Conservation (phyloP, 352 stramenopile species). For the Phytophthora vignae region DNA sequence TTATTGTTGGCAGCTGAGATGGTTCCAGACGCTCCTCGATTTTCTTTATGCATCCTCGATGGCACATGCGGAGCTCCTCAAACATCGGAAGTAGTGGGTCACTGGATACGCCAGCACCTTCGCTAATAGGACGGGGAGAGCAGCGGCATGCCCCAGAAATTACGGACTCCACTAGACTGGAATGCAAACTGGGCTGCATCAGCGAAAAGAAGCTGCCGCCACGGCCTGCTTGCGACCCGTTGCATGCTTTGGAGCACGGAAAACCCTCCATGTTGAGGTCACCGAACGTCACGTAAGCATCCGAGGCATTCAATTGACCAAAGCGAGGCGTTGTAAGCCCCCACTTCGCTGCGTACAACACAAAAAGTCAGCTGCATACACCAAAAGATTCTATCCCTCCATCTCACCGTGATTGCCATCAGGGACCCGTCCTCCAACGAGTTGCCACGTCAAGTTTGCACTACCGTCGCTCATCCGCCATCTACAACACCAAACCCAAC, state of each 20-base stretch:
- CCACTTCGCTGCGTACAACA: slow-evolving; percentile 62
- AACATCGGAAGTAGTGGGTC: slow-evolving; percentile 37
- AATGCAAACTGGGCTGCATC: slow-evolving; percentile 47
- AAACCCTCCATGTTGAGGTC: slow-evolving; percentile 89
- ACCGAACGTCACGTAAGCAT: slow-evolving; percentile 63
- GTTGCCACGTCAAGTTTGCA: slow-evolving; percentile 65
- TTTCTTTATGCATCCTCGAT: slow-evolving; percentile 71
- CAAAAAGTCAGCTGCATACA: slow-evolving; percentile 32
- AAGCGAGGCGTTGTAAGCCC: slow-evolving; percentile 63
- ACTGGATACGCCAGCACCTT: background rate
- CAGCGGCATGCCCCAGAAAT: slow-evolving; percentile 63
- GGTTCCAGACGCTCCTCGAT: slow-evolving; percentile 46
- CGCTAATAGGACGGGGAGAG: slow-evolving; percentile 13
- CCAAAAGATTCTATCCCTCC: background rate
- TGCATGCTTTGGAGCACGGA: slow-evolving; percentile 75
- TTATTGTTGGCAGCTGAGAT: slow-evolving; percentile 52
- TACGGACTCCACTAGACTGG: slow-evolving; percentile 51
- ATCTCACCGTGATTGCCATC: slow-evolving; percentile 73
- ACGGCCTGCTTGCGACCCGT: slow-evolving; percentile 76
- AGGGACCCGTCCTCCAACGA: slow-evolving; percentile 56
- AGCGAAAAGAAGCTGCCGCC: slow-evolving; percentile 80
- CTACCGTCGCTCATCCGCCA: slow-evolving; percentile 47
- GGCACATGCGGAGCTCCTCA: slow-evolving; percentile 66
- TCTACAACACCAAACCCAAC: slow-evolving; percentile 12
- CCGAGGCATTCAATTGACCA: slow-evolving; percentile 11